Conservation (phyloP, 805 yeast genomes). For the Kodamaea kakaduensis region DNA sequence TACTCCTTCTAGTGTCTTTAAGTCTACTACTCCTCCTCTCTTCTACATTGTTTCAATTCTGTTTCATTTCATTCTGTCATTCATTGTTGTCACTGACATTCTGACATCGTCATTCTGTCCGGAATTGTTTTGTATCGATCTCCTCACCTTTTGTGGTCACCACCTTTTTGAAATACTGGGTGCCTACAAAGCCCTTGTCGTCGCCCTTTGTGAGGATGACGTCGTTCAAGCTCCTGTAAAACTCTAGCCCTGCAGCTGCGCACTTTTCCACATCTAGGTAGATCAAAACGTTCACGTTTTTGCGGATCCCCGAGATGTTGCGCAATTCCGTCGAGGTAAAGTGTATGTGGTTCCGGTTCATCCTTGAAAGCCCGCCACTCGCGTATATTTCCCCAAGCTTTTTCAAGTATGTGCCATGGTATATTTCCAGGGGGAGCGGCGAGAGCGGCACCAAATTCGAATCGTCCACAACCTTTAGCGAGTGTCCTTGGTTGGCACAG, state of each 20-base stretch:
- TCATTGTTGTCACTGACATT: too few species aligned
- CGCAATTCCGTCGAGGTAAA: constrained; percentile 52
- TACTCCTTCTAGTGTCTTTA: too few species aligned
- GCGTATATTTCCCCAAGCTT: constrained; percentile 47
- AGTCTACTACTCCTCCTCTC: too few species aligned
- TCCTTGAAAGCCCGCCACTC: constrained; percentile 55
- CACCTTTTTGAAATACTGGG: constrained; percentile 37
- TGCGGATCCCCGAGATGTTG: constrained; percentile 73
- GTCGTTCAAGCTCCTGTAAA: constrained; percentile 66
- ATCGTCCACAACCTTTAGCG: constrained; percentile 47
- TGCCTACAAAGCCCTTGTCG: constrained; percentile 46
- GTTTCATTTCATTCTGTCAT: too few species aligned
- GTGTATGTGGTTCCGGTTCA: constrained; percentile 85
- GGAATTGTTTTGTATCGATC: too few species aligned
- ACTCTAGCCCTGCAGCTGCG: constrained; percentile 37
- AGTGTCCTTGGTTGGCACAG: constrained; percentile 96
- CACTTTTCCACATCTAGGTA: constrained; percentile 56
- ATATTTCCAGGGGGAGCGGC: constrained; percentile 49
- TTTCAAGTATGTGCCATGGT: constrained; percentile 73
- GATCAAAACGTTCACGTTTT: constrained; percentile 53
- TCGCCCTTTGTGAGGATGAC: constrained; percentile 70
- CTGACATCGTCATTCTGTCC: too few species aligned
- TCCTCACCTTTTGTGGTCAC: constrained; percentile 14
- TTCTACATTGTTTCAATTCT: too few species aligned
- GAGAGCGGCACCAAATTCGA: constrained; percentile 36